Percentiles rank a stretch among this genome's conserved stretches.
These are phyloP conservation scores for Pinus albicaulis DNA, from an alignment of 75 land plant genomes.

Conservation along the genomic window DNA sequence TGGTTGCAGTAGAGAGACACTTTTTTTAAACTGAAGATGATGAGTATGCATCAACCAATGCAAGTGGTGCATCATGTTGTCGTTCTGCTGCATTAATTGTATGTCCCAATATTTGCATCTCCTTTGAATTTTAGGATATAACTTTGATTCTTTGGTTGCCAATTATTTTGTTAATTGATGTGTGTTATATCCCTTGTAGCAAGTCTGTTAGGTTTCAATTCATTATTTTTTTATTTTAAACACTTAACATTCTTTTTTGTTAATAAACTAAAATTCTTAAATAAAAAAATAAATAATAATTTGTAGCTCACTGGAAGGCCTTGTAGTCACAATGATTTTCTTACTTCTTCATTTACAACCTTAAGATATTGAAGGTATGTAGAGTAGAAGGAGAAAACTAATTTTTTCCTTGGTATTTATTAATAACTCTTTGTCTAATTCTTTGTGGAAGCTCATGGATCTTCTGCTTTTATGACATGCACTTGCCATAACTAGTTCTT, in stretches of 20 bases:
- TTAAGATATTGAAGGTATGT: neutral
- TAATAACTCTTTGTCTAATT: neutral
- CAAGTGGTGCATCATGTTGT: constrained; percentile 63
- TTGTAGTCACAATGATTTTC: neutral
- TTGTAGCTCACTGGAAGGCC: too few relatives aligned
- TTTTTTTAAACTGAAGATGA: constrained; percentile 48
- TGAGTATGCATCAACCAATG: constrained; percentile 42
- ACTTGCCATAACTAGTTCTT: constrained; percentile 10
- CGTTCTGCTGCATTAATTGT: constrained; percentile 78
- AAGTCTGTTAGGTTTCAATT: too few relatives aligned
- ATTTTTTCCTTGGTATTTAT: neutral
- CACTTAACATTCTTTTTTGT: too few relatives aligned
- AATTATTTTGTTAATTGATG: neutral
- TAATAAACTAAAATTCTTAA: too few relatives aligned
- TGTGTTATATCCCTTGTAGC: too few relatives aligned
- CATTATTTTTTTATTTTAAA: too few relatives aligned
- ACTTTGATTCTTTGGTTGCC: neutral
- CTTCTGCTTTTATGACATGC: constrained; percentile 19
- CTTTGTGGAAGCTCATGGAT: constrained; percentile 15
- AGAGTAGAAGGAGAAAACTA: neutral
- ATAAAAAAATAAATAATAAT: too few relatives aligned
- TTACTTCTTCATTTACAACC: neutral
- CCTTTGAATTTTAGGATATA: neutral
- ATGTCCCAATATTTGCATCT: constrained; percentile 8
- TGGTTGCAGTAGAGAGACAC: constrained; percentile 67